Evolutionary conservation across 1,284 basidiomycete genomes (phyloP).

Genomic region (Fistulinella staudtii): DNA sequence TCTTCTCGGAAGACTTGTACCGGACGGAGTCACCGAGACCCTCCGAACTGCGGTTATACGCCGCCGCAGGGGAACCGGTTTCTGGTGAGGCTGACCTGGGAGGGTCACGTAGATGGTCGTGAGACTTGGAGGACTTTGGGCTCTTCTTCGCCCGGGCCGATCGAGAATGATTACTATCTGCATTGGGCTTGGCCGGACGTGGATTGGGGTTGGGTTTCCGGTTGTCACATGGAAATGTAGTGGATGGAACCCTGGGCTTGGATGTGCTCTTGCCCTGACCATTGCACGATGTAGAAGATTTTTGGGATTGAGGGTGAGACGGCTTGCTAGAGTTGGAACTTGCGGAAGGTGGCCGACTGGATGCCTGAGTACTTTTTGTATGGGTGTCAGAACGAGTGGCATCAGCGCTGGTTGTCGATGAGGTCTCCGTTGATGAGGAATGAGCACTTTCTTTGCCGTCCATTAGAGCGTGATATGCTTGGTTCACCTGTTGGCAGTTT

Average conservation of each 20-base stretch:
- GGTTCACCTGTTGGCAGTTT: slow-evolving; percentile 23
- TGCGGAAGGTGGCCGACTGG: slow-evolving; percentile 31
- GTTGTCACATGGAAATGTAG: slow-evolving; percentile 8
- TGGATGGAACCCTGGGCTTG: slow-evolving; percentile 7
- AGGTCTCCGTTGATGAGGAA: slow-evolving; percentile 24
- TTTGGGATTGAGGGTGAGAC: slow-evolving; percentile 13
- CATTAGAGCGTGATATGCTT: slow-evolving; percentile 54
- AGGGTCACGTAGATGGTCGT: slow-evolving; percentile 22
- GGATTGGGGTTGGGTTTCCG: slow-evolving; percentile 16
- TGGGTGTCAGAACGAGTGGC: slow-evolving; percentile 22
- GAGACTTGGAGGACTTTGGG: slow-evolving; percentile 19
- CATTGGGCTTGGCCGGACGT: slow-evolving; percentile 10
- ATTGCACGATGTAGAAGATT: slow-evolving; percentile 12
- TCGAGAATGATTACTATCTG: slow-evolving; percentile 9
- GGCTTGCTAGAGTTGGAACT: slow-evolving; percentile 26
- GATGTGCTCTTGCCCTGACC: slow-evolving; percentile 9
- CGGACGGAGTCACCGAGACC: slow-evolving; percentile 4
- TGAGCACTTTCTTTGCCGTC: slow-evolving; percentile 70
- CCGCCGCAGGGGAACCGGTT: slow-evolving; percentile 7
- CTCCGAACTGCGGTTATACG: slow-evolving; percentile 14
- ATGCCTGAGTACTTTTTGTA: slow-evolving; percentile 23
- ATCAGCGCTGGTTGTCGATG: slow-evolving; percentile 23
- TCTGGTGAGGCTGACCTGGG: slow-evolving; percentile 11
- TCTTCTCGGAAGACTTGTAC: slow-evolving; percentile 15
- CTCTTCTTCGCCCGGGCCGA: slow-evolving; percentile 17